Evolutionary conservation across 345 rosid genomes (phyloP), one percentile per base, ranked within the genome.

Genomic region (Alliaria petiolata): DNA sequence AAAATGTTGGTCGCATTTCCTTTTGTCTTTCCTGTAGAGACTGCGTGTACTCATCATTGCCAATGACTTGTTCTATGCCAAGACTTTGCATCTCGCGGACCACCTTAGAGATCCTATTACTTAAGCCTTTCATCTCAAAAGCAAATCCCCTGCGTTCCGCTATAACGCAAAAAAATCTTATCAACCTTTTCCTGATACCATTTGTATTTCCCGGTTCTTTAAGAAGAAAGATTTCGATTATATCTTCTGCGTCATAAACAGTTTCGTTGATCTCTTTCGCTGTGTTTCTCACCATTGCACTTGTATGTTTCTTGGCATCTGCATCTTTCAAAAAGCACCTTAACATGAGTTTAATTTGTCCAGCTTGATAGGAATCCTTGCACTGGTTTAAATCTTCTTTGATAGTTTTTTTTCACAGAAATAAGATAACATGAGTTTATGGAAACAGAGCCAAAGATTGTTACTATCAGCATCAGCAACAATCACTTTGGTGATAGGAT

Each of bases 251-350:
- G 25, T 22, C 25, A 22, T 22, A 22, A 22, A 22, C 25, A 22
- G 3, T 22, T 22, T 22, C 25, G 1, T 22, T 22, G 25, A 22
- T 22, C 25, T 22, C 25, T 22, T 22, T 22, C 25, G 3, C 25
- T 1, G 15, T 30, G 1, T 47, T 65, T 36, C 31, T 72, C 26
- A 78, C 73, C 16, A 56, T 4, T 1, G 26, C 58, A 4, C 58
- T 68, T 19, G 31, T n/a, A 26, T 71, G 70, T 26, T 62, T 80
- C 39, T 38, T 71, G 4, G 74, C 62, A 54, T 62, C 67, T 3
- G 76, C 75, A 57, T 81, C 84, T 71, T 62, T 14, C 40, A 74
- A 49, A n/a, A 78, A 81, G 40, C 52, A 67, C 4, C 62, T 77
- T 72, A 80, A 80, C 49, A 76, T 55, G 8, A n/a, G n/a, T n/a